Base-by-base conservation (phyloP, 495 filamentous ascomycete species). In the Neurospora sp. region DNA sequence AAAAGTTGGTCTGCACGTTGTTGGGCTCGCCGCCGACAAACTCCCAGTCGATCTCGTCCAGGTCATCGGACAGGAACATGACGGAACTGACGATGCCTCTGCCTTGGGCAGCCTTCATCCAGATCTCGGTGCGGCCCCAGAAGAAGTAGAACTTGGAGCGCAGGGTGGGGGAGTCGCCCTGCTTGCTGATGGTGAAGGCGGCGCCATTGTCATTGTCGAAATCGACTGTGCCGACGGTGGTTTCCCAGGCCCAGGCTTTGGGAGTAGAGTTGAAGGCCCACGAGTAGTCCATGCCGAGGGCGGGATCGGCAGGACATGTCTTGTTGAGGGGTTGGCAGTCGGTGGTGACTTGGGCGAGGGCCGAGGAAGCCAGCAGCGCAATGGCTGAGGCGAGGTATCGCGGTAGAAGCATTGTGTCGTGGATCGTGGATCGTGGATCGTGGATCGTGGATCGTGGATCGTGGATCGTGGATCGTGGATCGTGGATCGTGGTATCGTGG, bases 41-140 rank as follows among this genome's bases (percentile, higher is more conserved):
- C 79, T 95, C 94, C 91, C 91, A 95, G 80, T 97, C 94, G 72
- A 97, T 91, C 78, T 97, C 94, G 78, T 97, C 94, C 22, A 96
- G 85, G 75, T 92, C 89, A 75, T 96, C 94, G 40, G 92, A 94
- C 76, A 93, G 88, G 76, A 95, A 84, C 48, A 96, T 93, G 70
- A 94, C 89, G 72, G 91, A 93, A 82, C 91, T 94, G 79, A 96
- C 89, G 73, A 97, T 89, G 74, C 94, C 94, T 18, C 82, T 83
- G 22, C 94, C 94, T 6, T 83, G 82, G 9, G 94, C 88, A 11
- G 91, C 89, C 83, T 94, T 90, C 85, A 94, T 87, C 71, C 83
- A 84, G 46, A 94, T 87, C 76, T 91, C 89, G 61, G 91, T 85
- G 72, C 87, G 85, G 59, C 93, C 93, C 76, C 90, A 94, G 82